phyloP scores from a whole-genome alignment of 306 rosid genomes.

The Hippophae gyantsensis region DNA sequence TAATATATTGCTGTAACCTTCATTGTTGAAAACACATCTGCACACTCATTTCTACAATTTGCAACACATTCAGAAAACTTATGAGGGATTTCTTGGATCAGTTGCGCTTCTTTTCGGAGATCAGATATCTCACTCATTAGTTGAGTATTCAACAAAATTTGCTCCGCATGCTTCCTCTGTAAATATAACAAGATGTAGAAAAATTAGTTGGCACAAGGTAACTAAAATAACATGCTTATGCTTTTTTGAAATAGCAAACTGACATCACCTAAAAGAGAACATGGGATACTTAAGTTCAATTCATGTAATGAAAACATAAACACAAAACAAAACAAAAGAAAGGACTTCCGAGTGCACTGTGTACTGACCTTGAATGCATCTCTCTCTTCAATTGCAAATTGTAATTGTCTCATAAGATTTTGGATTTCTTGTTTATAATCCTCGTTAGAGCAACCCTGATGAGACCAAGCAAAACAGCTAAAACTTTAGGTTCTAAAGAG shows the following conservation, averaged over 20 bases:
- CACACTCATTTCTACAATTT: conserved; percentile 51
- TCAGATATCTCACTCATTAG: conserved; percentile 30
- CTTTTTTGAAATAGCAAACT: neutral
- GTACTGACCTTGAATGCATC: conserved; percentile 64
- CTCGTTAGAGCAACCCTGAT: conserved; percentile 39
- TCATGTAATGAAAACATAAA: neutral
- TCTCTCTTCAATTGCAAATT: conserved; percentile 52
- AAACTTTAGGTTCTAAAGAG: conserved; percentile 2
- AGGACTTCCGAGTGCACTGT: conserved; percentile 3
- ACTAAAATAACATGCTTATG: neutral
- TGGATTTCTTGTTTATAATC: conserved; percentile 41
- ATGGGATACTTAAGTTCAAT: neutral
- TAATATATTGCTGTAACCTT: conserved; percentile 42
- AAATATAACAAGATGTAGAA: conserved; percentile 7
- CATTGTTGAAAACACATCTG: conserved; percentile 46
- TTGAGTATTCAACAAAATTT: conserved; percentile 31
- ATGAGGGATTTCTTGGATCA: conserved; percentile 38
- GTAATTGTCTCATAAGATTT: conserved; percentile 51
- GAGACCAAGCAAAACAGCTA: conserved; percentile 15
- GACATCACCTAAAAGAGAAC: neutral
- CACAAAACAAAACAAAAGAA: neutral
- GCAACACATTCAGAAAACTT: conserved; percentile 38
- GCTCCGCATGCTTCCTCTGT: conserved; percentile 60
- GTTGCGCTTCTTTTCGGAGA: conserved; percentile 47
- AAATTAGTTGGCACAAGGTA: neutral